Conservation (phyloP, 1,139 yeast genomes). For the Hyphopichia pseudoburtonii region DNA sequence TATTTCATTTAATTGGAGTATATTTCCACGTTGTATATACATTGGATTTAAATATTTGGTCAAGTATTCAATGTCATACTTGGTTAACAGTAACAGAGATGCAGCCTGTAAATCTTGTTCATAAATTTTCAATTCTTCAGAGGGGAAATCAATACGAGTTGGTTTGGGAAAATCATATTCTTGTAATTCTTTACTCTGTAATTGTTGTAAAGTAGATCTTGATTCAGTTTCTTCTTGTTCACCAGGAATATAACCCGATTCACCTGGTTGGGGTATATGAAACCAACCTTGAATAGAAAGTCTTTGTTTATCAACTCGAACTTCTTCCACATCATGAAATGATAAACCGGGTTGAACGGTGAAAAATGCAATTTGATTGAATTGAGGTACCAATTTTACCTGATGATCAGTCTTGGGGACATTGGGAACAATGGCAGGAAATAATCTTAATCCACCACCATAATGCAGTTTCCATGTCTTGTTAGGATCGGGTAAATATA, state of each 20-base stretch:
- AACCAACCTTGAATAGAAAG: constrained; percentile 98
- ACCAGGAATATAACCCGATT: constrained; percentile 76
- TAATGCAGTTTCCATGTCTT: constrained; percentile 80
- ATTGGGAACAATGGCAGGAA: constrained; percentile 83
- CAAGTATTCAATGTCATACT: constrained; percentile 48
- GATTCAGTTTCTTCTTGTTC: constrained; percentile 79
- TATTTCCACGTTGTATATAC: constrained; percentile 44
- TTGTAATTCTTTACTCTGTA: constrained; percentile 73
- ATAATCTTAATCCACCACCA: constrained; percentile 90
- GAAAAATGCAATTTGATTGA: constrained; percentile 94
- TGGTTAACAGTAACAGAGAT: constrained; percentile 14
- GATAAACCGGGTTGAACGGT: constrained; percentile 94
- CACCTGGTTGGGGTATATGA: constrained; percentile 93
- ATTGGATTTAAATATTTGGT: constrained; percentile 54
- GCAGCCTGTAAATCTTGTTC: constrained; percentile 18
- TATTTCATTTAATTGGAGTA: constrained; percentile 43
- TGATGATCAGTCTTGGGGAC: constrained; percentile 82
- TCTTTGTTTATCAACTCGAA: constrained; percentile 83
- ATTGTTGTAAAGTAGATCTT: constrained; percentile 74
- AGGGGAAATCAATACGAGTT: constrained; percentile 32
- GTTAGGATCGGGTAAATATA: constrained; percentile 92
- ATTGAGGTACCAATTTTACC: constrained; percentile 79
- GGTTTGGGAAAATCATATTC: constrained; percentile 82
- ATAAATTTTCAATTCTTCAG: constrained; percentile 26
- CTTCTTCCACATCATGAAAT: constrained; percentile 98